These are phyloP conservation scores for Chrysanthemum lavandulifolium DNA, from an alignment of 129 eudicot species.

Conservation along the genomic window DNA sequence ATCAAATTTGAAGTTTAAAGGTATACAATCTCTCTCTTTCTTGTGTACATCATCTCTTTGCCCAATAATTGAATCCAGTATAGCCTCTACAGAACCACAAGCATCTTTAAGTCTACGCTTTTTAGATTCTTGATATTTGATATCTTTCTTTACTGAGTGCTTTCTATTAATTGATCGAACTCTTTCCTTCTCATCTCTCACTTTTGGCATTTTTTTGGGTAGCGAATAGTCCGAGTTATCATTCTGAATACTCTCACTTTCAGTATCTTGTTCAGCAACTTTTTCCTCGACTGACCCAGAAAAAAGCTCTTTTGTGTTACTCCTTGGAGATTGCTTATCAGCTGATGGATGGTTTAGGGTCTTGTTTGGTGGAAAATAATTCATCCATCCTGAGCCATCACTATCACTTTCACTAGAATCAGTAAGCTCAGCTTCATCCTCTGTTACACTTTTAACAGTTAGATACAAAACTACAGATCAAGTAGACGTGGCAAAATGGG, in stretches of 20 bases:
- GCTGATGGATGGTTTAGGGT: background rate
- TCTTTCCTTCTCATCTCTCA: too few relatives aligned
- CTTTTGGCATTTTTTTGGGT: too few relatives aligned
- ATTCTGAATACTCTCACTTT: background rate
- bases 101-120: constrained; percentile 5
- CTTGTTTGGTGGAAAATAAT: too few relatives aligned
- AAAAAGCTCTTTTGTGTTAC: background rate
- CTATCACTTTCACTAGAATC: background rate
- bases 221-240: background rate
- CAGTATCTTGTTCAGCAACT: background rate
- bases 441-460: constrained; percentile 2
- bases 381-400: background rate
- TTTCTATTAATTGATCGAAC: too few relatives aligned
- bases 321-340: background rate
- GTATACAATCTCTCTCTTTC: background rate
- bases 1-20: constrained; percentile 42
- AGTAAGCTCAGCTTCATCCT: constrained; percentile 1
- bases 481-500: background rate
- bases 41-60: background rate
- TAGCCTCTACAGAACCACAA: constrained; percentile 13
- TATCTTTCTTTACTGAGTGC: too few relatives aligned
- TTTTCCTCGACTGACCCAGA: background rate
- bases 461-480: background rate
- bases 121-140: constrained; percentile 4
- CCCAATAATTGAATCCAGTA: constrained; percentile 20